phyloP scores from a whole-genome alignment of 352 stramenopile species.

The Thraustotheca clavata region DNA sequence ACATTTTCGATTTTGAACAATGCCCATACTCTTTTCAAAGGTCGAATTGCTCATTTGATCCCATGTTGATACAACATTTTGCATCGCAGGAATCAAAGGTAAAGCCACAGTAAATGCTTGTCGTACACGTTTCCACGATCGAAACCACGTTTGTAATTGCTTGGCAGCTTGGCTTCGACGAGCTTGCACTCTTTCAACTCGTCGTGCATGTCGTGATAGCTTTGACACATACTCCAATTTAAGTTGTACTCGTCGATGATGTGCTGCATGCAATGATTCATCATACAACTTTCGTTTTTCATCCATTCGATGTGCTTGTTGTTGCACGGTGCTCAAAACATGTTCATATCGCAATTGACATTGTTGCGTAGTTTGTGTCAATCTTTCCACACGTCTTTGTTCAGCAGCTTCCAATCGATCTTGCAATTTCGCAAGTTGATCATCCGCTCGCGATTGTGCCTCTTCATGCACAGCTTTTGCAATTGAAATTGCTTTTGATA shows the following conservation, averaged over 20 bases:
- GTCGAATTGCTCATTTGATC: neutral
- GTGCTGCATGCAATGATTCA: neutral
- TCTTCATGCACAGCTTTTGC: neutral
- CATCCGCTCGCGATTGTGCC: neutral
- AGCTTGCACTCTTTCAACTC: conserved; percentile 1
- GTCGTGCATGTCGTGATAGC: neutral
- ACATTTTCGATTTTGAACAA: conserved; percentile 50
- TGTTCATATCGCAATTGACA: conserved; percentile 13
- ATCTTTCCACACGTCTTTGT: neutral
- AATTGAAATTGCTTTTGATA: conserved; percentile 47
- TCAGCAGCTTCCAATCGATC: conserved; percentile 9
- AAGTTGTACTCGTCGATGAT: neutral
- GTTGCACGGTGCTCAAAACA: neutral
- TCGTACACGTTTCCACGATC: conserved; percentile 36
- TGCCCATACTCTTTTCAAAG: conserved; percentile 56
- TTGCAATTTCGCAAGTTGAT: neutral
- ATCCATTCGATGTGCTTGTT: neutral
- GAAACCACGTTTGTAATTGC: conserved; percentile 54
- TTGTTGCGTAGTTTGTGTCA: neutral
- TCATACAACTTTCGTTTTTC: conserved; percentile 15
- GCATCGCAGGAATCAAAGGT: conserved; percentile 34
- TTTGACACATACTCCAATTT: conserved; percentile 13
- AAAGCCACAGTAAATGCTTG: conserved; percentile 31
- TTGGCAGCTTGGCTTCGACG: neutral
- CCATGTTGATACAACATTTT: conserved; percentile 32